These are phyloP conservation scores for Acanthamoeba divionensis DNA, from an alignment of 208 protist species.

Conservation along the genomic window DNA sequence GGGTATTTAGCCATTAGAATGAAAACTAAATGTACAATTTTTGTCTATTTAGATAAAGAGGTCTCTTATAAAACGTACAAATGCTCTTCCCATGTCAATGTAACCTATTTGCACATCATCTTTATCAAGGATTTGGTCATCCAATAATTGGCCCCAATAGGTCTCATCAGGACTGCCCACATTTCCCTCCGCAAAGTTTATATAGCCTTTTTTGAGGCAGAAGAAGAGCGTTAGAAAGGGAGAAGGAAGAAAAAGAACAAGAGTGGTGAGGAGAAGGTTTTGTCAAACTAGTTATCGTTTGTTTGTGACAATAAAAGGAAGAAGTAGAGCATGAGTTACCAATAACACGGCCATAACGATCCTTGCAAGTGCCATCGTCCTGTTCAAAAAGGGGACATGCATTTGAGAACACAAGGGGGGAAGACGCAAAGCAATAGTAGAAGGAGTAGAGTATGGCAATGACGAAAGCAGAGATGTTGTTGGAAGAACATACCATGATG, in stretches of 20 bases:
- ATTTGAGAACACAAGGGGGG: no score
- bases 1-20: no score
- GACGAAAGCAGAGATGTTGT: no score
- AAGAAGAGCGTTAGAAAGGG: background rate
- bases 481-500: no score
- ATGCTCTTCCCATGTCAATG: slow-evolving; percentile 1
- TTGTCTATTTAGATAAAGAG: no score
- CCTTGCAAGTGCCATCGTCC: slow-evolving; percentile 42
- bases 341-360: slow-evolving; percentile 16
- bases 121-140: slow-evolving; percentile 46
- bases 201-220: background rate
- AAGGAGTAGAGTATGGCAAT: no score
- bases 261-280: background rate
- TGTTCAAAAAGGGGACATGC: no score
- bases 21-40: no score
- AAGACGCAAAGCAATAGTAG: no score
- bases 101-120: slow-evolving; percentile 48
- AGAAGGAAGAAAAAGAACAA: background rate
- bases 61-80: background rate
- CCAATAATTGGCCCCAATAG: slow-evolving; percentile 28
- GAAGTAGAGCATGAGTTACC: background rate
- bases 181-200: slow-evolving; percentile 11
- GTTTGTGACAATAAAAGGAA: background rate
- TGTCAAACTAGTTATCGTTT: no score
- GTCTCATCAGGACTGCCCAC: slow-evolving; percentile 40